phyloP scores from a whole-genome alignment of 495 filamentous ascomycete genomes.

The Lindgomyces ingoldianus region DNA sequence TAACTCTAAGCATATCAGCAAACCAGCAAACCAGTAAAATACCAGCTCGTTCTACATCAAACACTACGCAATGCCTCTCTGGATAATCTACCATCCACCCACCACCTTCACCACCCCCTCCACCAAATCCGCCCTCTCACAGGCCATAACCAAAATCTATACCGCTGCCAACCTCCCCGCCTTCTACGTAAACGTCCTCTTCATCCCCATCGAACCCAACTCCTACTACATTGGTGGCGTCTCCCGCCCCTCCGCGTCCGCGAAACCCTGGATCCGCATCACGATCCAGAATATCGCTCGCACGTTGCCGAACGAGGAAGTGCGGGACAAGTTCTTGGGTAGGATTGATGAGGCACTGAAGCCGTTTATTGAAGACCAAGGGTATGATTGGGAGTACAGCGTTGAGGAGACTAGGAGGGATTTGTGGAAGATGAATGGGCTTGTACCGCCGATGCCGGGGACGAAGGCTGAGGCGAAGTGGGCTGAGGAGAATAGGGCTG shows the following conservation, averaged over 20 bases:
- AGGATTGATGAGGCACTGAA: constrained; percentile 38
- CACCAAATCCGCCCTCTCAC: constrained; percentile 37
- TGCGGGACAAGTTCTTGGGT: constrained; percentile 1
- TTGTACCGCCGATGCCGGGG: constrained; percentile 31
- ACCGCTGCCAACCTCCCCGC: constrained; percentile 43
- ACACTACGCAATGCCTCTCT: constrained; percentile 41
- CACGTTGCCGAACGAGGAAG: constrained; percentile 21
- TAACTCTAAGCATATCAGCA: no score
- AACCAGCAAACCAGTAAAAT: no score
- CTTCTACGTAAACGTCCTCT: constrained; percentile 47
- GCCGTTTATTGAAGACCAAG: constrained; percentile 44
- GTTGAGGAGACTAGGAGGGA: constrained; percentile 45
- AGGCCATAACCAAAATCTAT: constrained; percentile 42
- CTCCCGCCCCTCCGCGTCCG: constrained; percentile 20
- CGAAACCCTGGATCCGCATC: constrained; percentile 44
- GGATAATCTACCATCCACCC: constrained; percentile 46
- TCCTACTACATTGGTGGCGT: constrained; percentile 39
- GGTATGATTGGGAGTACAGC: constrained; percentile 48
- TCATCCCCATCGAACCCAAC: constrained; percentile 35
- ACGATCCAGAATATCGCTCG: constrained; percentile 43
- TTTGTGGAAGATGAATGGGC: constrained; percentile 37
- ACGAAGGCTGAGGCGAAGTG: constrained; percentile 32
- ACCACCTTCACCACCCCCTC: constrained; percentile 35
- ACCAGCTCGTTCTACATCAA: neutral
- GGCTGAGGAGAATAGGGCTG: constrained; percentile 22